Evolutionary conservation across 345 rosid species (phyloP).

Genomic region (Linum usitatissimum): DNA sequence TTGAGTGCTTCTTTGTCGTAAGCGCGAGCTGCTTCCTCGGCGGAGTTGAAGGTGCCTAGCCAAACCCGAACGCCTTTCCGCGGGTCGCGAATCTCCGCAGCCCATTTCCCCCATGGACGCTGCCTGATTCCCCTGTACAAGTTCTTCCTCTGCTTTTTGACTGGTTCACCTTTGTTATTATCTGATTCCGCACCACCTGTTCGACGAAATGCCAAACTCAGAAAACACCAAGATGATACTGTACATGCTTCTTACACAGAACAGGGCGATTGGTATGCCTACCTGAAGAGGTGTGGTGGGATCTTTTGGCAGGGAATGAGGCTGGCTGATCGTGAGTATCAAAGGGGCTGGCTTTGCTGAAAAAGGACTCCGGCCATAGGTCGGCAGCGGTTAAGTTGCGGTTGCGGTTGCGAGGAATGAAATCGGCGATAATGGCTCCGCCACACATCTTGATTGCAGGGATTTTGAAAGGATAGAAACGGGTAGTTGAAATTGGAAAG

Average conservation of each 20-base stretch:
- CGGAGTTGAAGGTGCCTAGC: slow-evolving; percentile 88
- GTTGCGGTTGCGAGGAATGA: slow-evolving; percentile 36
- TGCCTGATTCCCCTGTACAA: slow-evolving; percentile 82
- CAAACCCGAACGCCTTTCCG: slow-evolving; percentile 87
- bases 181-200: slow-evolving; percentile 34
- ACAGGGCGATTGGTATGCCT: background rate
- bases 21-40: slow-evolving; percentile 88
- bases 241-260: too few relatives aligned
- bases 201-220: slow-evolving; percentile 18
- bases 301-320: slow-evolving; percentile 15
- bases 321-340: slow-evolving; percentile 8
- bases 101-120: slow-evolving; percentile 97
- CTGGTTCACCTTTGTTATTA: slow-evolving; percentile 11
- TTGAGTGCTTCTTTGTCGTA: slow-evolving; percentile 76
- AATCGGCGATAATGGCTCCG: slow-evolving; percentile 47
- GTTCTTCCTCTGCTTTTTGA: slow-evolving; percentile 67
- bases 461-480: background rate
- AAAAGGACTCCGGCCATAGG: slow-evolving; percentile 40
- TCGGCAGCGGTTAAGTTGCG: slow-evolving; percentile 30
- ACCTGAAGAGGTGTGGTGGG: slow-evolving; percentile 33
- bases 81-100: slow-evolving; percentile 95
- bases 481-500: background rate
- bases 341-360: slow-evolving; percentile 14
- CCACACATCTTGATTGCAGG: slow-evolving; percentile 43
- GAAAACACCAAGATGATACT: background rate